Evolutionary conservation across 768 basidiomycete species (phyloP).

Genomic region (Lactarius indigo): DNA sequence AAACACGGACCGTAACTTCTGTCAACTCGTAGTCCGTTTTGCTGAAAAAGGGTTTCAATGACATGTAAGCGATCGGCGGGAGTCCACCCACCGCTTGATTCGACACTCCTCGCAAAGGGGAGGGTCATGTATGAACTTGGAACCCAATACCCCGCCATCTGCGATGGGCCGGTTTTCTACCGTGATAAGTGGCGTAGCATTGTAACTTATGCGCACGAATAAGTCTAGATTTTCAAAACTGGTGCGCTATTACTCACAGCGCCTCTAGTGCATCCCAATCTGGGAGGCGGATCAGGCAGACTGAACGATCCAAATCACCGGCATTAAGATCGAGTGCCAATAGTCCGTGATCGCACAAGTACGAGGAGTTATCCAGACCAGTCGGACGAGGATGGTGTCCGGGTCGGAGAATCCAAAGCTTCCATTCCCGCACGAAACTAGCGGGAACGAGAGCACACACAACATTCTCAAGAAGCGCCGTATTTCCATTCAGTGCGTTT

Average conservation of each 20-base stretch:
- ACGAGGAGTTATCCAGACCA: slow-evolving; percentile 54
- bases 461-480: slow-evolving; percentile 44
- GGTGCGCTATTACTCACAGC: slow-evolving; percentile 43
- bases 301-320: slow-evolving; percentile 54
- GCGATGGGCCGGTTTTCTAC: slow-evolving; percentile 15
- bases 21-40: slow-evolving; percentile 56
- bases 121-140: slow-evolving; percentile 31
- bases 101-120: slow-evolving; percentile 24
- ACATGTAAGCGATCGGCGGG: slow-evolving; percentile 1
- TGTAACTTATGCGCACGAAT: slow-evolving; percentile 16
- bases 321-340: slow-evolving; percentile 66
- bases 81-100: slow-evolving; percentile 22
- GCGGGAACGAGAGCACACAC: slow-evolving; percentile 58
- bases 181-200: slow-evolving; percentile 21
- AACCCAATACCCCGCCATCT: slow-evolving; percentile 21
- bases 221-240: background rate
- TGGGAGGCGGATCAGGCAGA: slow-evolving; percentile 52
- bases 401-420: slow-evolving; percentile 62
- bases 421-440: slow-evolving; percentile 65
- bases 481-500: slow-evolving; percentile 45
- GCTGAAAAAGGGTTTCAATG: slow-evolving; percentile 32
- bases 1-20: slow-evolving; percentile 56
- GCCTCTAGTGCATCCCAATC: slow-evolving; percentile 64
- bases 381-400: slow-evolving; percentile 54
- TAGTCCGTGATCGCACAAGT: slow-evolving; percentile 64